A percentile compares a stretch with the other conserved stretches of the same genome.
These are phyloP conservation scores for Penicillium sp. DNA, from an alignment of 2,329 filamentous ascomycete genomes.

Conservation along the genomic window DNA sequence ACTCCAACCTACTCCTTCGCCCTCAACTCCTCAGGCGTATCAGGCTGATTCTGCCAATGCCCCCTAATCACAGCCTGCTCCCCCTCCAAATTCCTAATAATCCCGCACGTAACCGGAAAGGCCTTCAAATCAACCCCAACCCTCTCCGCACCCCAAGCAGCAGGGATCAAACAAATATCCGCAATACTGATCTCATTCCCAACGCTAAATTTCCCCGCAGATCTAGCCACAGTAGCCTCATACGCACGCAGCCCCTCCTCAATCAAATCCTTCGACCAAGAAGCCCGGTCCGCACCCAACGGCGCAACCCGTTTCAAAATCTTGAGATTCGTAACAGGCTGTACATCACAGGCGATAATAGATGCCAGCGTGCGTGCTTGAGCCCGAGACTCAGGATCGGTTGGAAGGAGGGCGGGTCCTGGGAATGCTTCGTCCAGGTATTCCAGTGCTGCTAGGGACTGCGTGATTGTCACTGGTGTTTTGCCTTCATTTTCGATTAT, in stretches of 20 bases:
- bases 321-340: conserved; percentile 61
- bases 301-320: conserved; percentile 53
- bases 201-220: conserved; percentile 54
- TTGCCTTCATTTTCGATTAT: conserved; percentile 34
- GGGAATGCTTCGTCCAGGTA: conserved; percentile 61
- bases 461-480: conserved; percentile 47
- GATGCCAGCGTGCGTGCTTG: conserved; percentile 54
- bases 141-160: conserved; percentile 58
- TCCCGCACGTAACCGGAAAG: conserved; percentile 50
- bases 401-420: conserved; percentile 49
- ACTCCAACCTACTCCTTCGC: conserved; percentile 5
- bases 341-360: conserved; percentile 59
- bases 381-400: conserved; percentile 48
- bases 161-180: conserved; percentile 60
- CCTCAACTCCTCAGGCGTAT: conserved; percentile 53
- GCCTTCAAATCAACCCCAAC: conserved; percentile 54
- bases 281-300: conserved; percentile 45
- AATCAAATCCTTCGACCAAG: conserved; percentile 57
- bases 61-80: conserved; percentile 55
- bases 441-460: conserved; percentile 62
- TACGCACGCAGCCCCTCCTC: conserved; percentile 58
- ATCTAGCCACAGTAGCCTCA: conserved; percentile 45
- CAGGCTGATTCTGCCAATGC: conserved; percentile 57
- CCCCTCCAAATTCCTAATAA: conserved; percentile 50
- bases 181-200: conserved; percentile 59